These are phyloP conservation scores for Cyclostephanos invisitatus DNA, from an alignment of 108 stramenopile genomes.

Conservation along the genomic window DNA sequence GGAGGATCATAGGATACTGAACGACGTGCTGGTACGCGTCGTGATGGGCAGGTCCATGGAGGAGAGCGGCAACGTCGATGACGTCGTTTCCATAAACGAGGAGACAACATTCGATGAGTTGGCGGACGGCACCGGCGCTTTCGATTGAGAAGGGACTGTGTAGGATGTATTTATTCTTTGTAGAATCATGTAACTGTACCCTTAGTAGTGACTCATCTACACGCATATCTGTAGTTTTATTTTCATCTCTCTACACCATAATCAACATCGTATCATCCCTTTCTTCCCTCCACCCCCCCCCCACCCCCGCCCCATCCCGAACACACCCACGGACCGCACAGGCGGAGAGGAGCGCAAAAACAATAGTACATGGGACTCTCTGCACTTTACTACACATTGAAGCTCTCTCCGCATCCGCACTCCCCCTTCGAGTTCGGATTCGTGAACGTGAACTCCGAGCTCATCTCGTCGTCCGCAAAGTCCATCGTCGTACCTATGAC, in stretches of 20 bases:
- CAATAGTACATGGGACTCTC: no score
- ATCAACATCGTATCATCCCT: no score
- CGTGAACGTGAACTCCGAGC: slow-evolving; percentile 97
- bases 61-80: slow-evolving; percentile 14
- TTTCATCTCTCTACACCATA: no score
- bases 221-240: no score
- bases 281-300: no score
- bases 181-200: no score
- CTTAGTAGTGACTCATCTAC: no score
- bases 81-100: slow-evolving; percentile 5
- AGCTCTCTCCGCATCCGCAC: slow-evolving; percentile 99
- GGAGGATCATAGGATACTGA: slow-evolving; percentile 57
- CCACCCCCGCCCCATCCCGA: no score
- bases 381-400: slow-evolving; percentile 86
- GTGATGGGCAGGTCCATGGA: slow-evolving; percentile 46
- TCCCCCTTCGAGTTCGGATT: slow-evolving; percentile 99
- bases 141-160: slow-evolving; percentile 1
- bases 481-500: slow-evolving; percentile 98
- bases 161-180: no score
- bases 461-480: slow-evolving; percentile 94
- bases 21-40: slow-evolving; percentile 35
- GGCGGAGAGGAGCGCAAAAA: no score
- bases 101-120: slow-evolving; percentile 24
- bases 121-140: slow-evolving; percentile 13
- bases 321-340: no score